Evolutionary conservation across 768 basidiomycete genomes (phyloP), one percentile per base, ranked within the genome.

Genomic region (Hysterangium stoloniferum): DNA sequence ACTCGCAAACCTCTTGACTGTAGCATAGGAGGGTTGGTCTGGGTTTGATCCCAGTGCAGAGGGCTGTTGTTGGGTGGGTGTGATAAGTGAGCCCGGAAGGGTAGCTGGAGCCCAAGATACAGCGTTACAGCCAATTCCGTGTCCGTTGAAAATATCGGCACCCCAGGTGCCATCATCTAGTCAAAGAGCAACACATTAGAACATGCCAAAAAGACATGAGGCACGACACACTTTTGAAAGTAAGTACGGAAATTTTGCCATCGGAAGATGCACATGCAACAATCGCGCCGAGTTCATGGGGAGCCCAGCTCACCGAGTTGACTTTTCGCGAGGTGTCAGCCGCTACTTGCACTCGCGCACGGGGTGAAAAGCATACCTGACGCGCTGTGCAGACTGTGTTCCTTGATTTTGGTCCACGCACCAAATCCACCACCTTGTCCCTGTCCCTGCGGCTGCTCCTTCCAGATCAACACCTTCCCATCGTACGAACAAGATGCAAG

Each of bases 271-370:
- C 95, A 62, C 96, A 99, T 3, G 92, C 95, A 34, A 98, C 76
- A 55, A 97, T 94, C 1, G 96, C 91, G 29, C 95, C 96, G 12
- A 97, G 79, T 63, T 98, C 95, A 59, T 96, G 93, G 2, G 96
- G 93, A n/a, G 95, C 95, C 96, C 96, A 99, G 0, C 91, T 90
- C 19, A 98, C 86, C 1, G 94, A 94, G 70, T 99, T 99, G 43
- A 98, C 95, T 95, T 53, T 2, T 38, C n/a, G n/a, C n/a, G n/a
- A n/a, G n/a, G n/a, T n/a, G n/a, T n/a, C n/a, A n/a, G n/a, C n/a
- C n/a, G n/a, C n/a, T n/a, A n/a, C n/a, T n/a, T n/a, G n/a, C n/a
- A n/a, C n/a, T n/a, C n/a, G n/a, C n/a, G n/a, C n/a, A n/a, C n/a
- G n/a, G n/a, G n/a, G n/a, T n/a, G n/a, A n/a, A n/a, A n/a, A n/a